Evolutionary conservation across 2,329 filamentous ascomycete genomes (phyloP).

Genomic region (Aspergillus floridensis): DNA sequence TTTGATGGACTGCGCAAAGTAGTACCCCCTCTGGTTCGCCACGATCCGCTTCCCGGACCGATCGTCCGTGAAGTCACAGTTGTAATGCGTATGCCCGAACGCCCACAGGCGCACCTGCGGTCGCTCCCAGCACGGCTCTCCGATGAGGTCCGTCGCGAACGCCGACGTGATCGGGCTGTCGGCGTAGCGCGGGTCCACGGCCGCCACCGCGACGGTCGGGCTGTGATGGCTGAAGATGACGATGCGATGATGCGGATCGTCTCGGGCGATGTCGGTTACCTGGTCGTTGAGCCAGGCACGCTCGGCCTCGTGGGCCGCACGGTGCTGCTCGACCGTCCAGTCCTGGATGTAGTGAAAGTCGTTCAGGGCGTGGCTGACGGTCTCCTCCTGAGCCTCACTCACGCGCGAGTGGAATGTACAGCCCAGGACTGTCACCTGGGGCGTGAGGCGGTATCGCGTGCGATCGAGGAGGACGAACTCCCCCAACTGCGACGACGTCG

Average conservation of each 20-base stretch:
- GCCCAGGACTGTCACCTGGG: conserved; percentile 42
- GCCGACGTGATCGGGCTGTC: conserved; percentile 35
- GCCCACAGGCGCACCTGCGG: conserved; percentile 44
- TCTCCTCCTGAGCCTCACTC: conserved; percentile 33
- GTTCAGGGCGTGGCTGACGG: conserved; percentile 47
- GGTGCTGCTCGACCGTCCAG: conserved; percentile 36
- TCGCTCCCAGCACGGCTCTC: conserved; percentile 40
- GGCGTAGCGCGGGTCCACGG: conserved; percentile 31
- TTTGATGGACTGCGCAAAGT: conserved; percentile 37
- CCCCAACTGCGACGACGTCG: conserved; percentile 17
- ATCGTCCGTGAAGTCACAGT: conserved; percentile 39
- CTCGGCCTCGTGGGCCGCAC: conserved; percentile 32
- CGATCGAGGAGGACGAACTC: conserved; percentile 44
- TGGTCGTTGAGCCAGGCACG: conserved; percentile 42
- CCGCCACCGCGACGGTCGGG: conserved; percentile 27
- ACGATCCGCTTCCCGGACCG: conserved; percentile 34
- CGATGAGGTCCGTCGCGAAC: conserved; percentile 45
- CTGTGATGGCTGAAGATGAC: conserved; percentile 43
- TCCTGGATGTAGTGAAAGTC: conserved; percentile 52
- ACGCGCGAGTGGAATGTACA: conserved; percentile 54
- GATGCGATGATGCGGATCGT: conserved; percentile 35
- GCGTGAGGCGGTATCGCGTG: conserved; percentile 38
- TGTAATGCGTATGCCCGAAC: conserved; percentile 52
- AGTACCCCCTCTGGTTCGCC: conserved; percentile 45
- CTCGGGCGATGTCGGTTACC: conserved; percentile 26